Evolutionary conservation across 73 alveolate genomes (phyloP).

Genomic region (Urostyla sp.): DNA sequence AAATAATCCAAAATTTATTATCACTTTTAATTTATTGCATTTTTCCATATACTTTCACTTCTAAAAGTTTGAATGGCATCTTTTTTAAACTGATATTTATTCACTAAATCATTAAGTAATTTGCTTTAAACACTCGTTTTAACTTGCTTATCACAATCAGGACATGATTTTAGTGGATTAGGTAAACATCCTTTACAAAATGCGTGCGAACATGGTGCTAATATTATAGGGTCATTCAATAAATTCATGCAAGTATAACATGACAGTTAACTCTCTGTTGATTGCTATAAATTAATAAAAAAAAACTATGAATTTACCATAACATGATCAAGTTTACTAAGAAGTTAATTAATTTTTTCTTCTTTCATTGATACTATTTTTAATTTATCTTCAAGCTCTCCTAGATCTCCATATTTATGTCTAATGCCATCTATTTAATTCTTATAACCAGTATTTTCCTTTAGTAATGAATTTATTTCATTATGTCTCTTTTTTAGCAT

Average conservation of each 20-base stretch:
- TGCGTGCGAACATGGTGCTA: conserved; percentile 57
- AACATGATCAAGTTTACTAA: conserved; percentile 47
- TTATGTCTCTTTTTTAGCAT: conserved; percentile 38
- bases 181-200: conserved; percentile 43
- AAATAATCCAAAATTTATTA: not conserved
- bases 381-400: conserved; percentile 17
- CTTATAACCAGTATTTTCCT: conserved; percentile 31
- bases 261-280: conserved; percentile 45
- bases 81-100: conserved; percentile 45
- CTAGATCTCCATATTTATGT: conserved; percentile 28
- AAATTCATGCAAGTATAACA: conserved; percentile 57
- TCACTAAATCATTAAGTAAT: conserved; percentile 42
- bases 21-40: not conserved
- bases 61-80: conserved; percentile 49
- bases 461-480: conserved; percentile 10
- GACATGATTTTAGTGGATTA: conserved; percentile 1
- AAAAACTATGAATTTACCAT: conserved; percentile 18
- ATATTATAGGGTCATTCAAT: conserved; percentile 33
- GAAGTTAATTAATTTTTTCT: conserved; percentile 32
- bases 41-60: conserved; percentile 63
- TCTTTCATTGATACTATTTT: conserved; percentile 54
- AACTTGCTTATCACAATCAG: conserved; percentile 33
- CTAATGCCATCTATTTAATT: conserved; percentile 24
- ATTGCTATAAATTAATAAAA: not conserved
- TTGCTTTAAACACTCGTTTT: not conserved